These are phyloP conservation scores for Trypethelium eluteriae DNA, from an alignment of 495 filamentous ascomycete genomes.

Conservation along the genomic window DNA sequence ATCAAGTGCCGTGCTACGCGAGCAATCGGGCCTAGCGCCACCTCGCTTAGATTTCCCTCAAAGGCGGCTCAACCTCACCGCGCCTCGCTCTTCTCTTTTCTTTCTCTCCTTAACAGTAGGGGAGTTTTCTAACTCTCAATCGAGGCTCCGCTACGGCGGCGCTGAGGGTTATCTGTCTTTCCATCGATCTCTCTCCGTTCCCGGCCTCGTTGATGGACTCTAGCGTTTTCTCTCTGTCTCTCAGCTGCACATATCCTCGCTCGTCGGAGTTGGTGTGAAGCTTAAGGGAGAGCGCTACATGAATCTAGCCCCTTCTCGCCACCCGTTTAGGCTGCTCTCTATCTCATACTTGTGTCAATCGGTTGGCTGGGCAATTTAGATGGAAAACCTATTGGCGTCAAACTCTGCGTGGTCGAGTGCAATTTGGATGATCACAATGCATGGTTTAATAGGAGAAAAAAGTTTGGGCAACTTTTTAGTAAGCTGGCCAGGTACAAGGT, in stretches of 20 bases:
- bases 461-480: too few relatives aligned
- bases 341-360: too few relatives aligned
- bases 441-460: too few relatives aligned
- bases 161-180: constrained; percentile 14
- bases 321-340: too few relatives aligned
- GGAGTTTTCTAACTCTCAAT: constrained; percentile 14
- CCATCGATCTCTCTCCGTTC: constrained; percentile 23
- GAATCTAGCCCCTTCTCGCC: neutral
- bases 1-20: neutral
- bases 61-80: neutral
- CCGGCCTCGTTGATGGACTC: constrained; percentile 25
- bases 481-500: neutral
- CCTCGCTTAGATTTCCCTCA: constrained; percentile 14
- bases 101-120: constrained; percentile 11
- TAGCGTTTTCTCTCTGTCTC: neutral
- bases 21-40: neutral
- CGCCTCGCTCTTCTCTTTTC: neutral
- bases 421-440: neutral
- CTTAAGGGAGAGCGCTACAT: neutral
- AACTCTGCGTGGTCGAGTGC: neutral
- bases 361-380: neutral
- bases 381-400: neutral
- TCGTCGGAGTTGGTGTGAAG: constrained; percentile 10
- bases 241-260: constrained; percentile 1
- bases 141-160: constrained; percentile 17